Evolutionary conservation across 768 basidiomycete species (phyloP), one percentile per base, ranked within the genome.

Genomic region (Termitomyces sp.): DNA sequence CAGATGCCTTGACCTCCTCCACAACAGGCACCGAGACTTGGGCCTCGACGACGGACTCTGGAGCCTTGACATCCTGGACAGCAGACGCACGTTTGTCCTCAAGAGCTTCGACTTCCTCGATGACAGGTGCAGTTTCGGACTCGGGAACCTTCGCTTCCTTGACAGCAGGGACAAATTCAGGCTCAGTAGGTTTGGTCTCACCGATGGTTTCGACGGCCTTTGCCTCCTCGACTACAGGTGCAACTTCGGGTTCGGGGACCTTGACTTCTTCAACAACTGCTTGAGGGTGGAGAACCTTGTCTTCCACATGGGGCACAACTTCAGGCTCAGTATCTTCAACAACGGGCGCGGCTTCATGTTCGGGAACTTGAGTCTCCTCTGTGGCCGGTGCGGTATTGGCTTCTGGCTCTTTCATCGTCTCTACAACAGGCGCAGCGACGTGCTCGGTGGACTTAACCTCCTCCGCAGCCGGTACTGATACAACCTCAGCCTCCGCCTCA

Each of bases 1-100:
- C 56, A 12, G 51, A 4, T 42, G 46, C 53, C 37, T 59, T 43
- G 10, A 43, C 18, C 55, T 59, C 58, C 50, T 54, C 56, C 29
- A 50, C 36, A 55, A 55, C 26, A 43, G 22, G 48, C 6, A 20
- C 42, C n/a, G 47, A 29, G 5, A 31, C 49, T 14, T 48, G 22
- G 9, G 27, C 27, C 41, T 56, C 46, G 1, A 31, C 46, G 7
- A 41, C 46, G 20, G 53, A 50, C 12, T 34, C 58, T 52, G 54
- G 2, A 55, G 53, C 44, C 41, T 54, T 43, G 12, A n/a, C 6
- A 13, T 39, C 49, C 14, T 49, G 31, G 9, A 42, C 49, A 13
- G 14, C 13, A 18, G 55, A 36, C n/a, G 29, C 27, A 18, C 51
- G 36, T 43, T 37, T 50, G 26, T 50, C 26, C 31, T 61, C 58